Base-by-base conservation (phyloP, 129 eudicot species). In the Tagetes patula region DNA sequence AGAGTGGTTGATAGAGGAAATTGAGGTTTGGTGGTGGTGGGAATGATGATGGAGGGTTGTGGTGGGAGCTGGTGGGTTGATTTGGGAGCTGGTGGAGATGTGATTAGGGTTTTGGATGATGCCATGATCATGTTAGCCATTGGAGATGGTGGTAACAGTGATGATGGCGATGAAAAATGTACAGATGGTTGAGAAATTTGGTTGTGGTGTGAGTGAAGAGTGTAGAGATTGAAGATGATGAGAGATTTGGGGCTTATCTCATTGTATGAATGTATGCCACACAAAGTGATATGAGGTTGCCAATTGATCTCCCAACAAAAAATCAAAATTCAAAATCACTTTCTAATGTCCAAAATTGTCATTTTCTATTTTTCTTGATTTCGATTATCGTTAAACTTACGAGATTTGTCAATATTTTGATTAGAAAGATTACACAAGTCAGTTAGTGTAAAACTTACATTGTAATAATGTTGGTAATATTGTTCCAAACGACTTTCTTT, bases 41-140 rank as follows among this genome's bases (percentile, higher is more conserved):
- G 50, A 41, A 67, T 13, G 82, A 63, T 62, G 37, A 50, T 72
- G 67, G 75, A 8, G 70, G 71, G 77, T 68, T 73, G 59, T 78
- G 82, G 79, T 75, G 36, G 79, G 80, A 36, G 76, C 12, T 65
- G 75, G 70, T 52, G 65, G 42, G 30, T 65, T 53, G 81, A 54
- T 56, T 82, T 86, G 67, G 82, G 81, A 31, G 67, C 43, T 32
- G 83, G 74, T 33, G 87, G 77, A 42, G 91, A 76, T 7, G 94
- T 83, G 80, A 87, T 85, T 70, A 84, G 83, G 84, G 94, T 76
- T 83, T 83, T 90, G 81, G 95, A 79, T 3, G 98, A 87, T 63
- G 89, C 81, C 92, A 89, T 87, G 81, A 89, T 80, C 87, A 87
- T 72, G 91, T 82, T 89, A 63, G 91, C 91, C 96, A 92, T 68